phyloP scores from a whole-genome alignment of 768 basidiomycete species.

The Boletus subparvulus region DNA sequence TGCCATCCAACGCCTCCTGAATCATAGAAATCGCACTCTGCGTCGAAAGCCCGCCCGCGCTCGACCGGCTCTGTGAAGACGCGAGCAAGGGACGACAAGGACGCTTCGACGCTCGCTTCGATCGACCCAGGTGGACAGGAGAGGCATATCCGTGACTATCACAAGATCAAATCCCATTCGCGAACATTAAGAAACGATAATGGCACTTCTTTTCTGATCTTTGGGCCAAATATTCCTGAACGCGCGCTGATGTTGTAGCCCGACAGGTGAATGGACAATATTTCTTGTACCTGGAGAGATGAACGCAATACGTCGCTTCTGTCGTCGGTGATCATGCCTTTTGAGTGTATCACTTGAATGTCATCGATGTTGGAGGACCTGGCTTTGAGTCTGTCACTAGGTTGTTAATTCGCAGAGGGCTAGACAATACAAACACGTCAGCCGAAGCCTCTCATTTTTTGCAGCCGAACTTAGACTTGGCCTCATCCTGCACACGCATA shows the following conservation, averaged over 20 bases:
- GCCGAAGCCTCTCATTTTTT: too few relatives aligned
- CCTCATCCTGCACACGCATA: too few relatives aligned
- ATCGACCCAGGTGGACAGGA: conserved; percentile 44
- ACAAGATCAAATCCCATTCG: too few relatives aligned
- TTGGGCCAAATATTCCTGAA: background rate
- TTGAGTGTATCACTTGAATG: too few relatives aligned
- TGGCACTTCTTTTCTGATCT: conserved; percentile 54
- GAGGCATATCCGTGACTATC: too few relatives aligned
- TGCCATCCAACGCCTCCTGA: conserved; percentile 87
- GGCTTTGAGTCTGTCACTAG: too few relatives aligned
- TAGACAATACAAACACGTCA: too few relatives aligned
- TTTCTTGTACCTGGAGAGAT: background rate
- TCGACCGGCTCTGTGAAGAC: conserved; percentile 25
- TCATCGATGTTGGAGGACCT: too few relatives aligned
- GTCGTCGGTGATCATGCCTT: too few relatives aligned
- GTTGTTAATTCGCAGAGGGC: too few relatives aligned
- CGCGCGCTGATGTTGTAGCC: conserved; percentile 4
- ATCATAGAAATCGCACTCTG: conserved; percentile 94
- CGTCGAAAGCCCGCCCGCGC: conserved; percentile 15
- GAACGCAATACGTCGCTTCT: background rate
- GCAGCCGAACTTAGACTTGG: too few relatives aligned
- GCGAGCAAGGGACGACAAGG: conserved; percentile 23
- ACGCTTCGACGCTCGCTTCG: conserved; percentile 39
- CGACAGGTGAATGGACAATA: conserved; percentile 1
- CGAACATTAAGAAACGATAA: too few relatives aligned